Base-by-base conservation (phyloP, 2,329 filamentous ascomycete species). In the Claviceps spartinae region DNA sequence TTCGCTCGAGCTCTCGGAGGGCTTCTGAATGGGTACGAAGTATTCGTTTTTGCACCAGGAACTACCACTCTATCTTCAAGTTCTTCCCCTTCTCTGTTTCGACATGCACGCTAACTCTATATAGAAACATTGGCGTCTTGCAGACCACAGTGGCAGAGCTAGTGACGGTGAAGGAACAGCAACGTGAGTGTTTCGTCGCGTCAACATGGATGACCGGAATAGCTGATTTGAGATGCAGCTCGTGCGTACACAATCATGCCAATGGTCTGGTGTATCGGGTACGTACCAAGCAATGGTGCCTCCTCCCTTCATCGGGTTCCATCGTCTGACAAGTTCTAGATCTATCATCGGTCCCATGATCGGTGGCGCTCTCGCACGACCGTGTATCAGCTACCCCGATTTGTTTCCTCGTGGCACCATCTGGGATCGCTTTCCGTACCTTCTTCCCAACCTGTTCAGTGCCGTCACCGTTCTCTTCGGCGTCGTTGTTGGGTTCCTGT, bases 241-340 rank as follows among this genome's bases (percentile, higher is more conserved):
- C 87, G 88, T 60, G 93, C 91, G 48, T 98, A 95, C 70, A 88
- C 91, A 13, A 90, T 97, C 59, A 96, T 98, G 89, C 93, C 93
- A 6, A 88, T 95, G 65, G 88, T 97, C 26, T 98, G 93, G 93
- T 96, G 90, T 65, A 77, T 98, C 63, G 93, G 93, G 75, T 88
- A 73, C 73, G 70, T 75, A 70, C 22, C 24, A 8, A 40, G 30
- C 48, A 20, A 37, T 18, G 45, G 30, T 16, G 40, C 26, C 9
- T 14, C 22, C 20, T 20, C n/a, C 14, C 26, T 20, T 26, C 13
- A 14, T 22, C 41, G 8, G 38, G 20, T 43, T 24, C 30, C 24
- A 43, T 22, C 26, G 24, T 30, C 51, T 53, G 22, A 54, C 30
- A 34, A 50, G 53, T 61, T 22, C 18, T 41, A 88, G 85, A 60